Conservation (phyloP, 2,329 filamentous ascomycete species). For the Penicillium corylophilum region DNA sequence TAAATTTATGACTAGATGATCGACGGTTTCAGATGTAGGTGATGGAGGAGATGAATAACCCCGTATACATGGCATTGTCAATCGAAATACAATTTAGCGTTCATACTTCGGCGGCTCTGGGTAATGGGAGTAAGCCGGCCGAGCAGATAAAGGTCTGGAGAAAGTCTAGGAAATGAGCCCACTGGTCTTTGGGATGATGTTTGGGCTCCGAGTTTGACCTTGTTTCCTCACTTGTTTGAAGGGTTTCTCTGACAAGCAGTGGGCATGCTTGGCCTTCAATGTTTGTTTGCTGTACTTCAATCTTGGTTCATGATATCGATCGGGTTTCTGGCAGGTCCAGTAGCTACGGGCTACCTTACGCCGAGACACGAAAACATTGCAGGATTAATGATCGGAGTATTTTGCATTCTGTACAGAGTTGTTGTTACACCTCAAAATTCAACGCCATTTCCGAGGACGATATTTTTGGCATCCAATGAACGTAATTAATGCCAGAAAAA, state of each 20-base stretch:
- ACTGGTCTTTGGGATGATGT: neutral
- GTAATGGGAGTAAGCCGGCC: neutral
- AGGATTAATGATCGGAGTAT: neutral
- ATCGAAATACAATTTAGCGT: neutral
- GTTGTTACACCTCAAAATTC: conserved; percentile 21
- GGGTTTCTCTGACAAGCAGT: too few relatives aligned
- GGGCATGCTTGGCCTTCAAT: too few relatives aligned
- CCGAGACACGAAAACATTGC: neutral
- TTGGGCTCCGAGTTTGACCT: neutral
- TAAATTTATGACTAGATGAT: neutral
- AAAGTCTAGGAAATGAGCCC: neutral
- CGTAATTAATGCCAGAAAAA: conserved; percentile 18
- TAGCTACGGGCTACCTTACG: neutral
- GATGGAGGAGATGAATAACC: neutral
- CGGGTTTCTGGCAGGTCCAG: neutral
- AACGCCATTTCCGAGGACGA: conserved; percentile 18
- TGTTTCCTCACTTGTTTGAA: neutral
- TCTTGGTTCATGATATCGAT: too few relatives aligned
- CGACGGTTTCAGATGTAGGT: neutral
- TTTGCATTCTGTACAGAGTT: conserved; percentile 25
- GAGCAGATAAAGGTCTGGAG: neutral
- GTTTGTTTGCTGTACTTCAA: too few relatives aligned
- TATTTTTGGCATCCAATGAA: conserved; percentile 19
- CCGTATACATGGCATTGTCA: neutral
- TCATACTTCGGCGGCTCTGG: neutral